phyloP scores from a whole-genome alignment of 257 asterid genomes.

The Ophiorrhiza pumila region DNA sequence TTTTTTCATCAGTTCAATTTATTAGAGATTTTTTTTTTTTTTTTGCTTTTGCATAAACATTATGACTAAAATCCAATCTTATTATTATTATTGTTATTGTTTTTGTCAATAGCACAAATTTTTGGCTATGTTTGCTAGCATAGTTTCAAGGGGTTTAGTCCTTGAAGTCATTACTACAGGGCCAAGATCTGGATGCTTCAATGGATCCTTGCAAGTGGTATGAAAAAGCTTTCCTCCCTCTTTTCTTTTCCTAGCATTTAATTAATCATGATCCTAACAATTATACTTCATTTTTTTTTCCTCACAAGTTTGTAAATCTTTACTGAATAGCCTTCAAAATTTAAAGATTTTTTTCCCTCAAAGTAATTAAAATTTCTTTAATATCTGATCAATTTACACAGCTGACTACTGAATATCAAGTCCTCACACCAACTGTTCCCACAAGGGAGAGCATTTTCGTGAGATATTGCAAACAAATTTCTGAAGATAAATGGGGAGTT shows the following conservation, averaged over 20 bases:
- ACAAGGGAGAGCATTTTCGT: constrained; percentile 39
- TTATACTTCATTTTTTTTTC: too few species aligned
- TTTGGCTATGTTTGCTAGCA: constrained; percentile 34
- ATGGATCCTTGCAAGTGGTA: constrained; percentile 47
- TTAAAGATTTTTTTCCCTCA: background rate
- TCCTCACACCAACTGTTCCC: constrained; percentile 48
- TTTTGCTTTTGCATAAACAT: background rate
- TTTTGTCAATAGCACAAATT: constrained; percentile 36
- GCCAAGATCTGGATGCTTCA: constrained; percentile 24
- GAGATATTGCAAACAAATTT: constrained; percentile 33
- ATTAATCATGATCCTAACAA: too few species aligned
- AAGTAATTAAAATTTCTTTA: background rate
- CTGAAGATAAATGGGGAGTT: constrained; percentile 43
- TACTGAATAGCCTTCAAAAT: too few species aligned
- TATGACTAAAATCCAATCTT: background rate
- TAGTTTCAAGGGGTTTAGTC: constrained; percentile 35
- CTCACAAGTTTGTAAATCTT: too few species aligned
- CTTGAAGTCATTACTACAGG: constrained; percentile 39
- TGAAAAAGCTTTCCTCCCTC: background rate
- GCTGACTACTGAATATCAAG: constrained; percentile 54
- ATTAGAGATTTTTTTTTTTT: background rate
- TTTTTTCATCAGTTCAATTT: too few species aligned
- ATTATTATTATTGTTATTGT: background rate
- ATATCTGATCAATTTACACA: constrained; percentile 2
- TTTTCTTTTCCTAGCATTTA: background rate